These are phyloP conservation scores for Colletotrichum graminicola DNA, from an alignment of 2,329 filamentous ascomycete species.

Conservation along the genomic window DNA sequence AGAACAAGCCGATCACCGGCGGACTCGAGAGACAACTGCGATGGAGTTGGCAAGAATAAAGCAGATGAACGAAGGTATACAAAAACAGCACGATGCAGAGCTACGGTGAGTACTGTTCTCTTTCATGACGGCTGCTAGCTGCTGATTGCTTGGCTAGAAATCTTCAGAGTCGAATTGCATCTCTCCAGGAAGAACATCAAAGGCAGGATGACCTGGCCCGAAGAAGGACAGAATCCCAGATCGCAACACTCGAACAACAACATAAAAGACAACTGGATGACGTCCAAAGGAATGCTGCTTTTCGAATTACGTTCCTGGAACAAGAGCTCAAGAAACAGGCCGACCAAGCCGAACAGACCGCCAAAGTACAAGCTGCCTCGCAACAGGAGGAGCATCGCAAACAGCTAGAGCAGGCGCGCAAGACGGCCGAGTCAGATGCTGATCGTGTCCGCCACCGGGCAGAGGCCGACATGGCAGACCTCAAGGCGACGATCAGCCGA, in stretches of 20 bases:
- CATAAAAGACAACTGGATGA: constrained; percentile 34
- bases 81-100: constrained; percentile 77
- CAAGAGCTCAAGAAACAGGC: constrained; percentile 46
- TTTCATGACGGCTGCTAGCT: not conserved
- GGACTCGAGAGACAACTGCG: constrained; percentile 69
- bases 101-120: constrained; percentile 58
- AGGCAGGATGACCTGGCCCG: constrained; percentile 52
- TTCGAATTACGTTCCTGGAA: not conserved
- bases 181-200: constrained; percentile 42
- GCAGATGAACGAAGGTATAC: constrained; percentile 77
- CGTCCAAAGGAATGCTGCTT: constrained; percentile 3
- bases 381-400: constrained; percentile 52
- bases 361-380: constrained; percentile 44
- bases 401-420: constrained; percentile 60
- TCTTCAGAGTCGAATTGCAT: constrained; percentile 36
- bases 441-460: constrained; percentile 61
- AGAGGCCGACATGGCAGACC: constrained; percentile 73
- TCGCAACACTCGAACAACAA: constrained; percentile 46
- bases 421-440: constrained; percentile 61
- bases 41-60: constrained; percentile 70
- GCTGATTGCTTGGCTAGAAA: constrained; percentile 15
- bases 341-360: constrained; percentile 54
- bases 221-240: constrained; percentile 62
- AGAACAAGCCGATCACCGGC: constrained; percentile 79
- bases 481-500: constrained; percentile 70